A percentile compares a stretch with the other conserved stretches of the same genome.
phyloP scores from a whole-genome alignment of 768 basidiomycete species.

The Auricularia auricula-judae region DNA sequence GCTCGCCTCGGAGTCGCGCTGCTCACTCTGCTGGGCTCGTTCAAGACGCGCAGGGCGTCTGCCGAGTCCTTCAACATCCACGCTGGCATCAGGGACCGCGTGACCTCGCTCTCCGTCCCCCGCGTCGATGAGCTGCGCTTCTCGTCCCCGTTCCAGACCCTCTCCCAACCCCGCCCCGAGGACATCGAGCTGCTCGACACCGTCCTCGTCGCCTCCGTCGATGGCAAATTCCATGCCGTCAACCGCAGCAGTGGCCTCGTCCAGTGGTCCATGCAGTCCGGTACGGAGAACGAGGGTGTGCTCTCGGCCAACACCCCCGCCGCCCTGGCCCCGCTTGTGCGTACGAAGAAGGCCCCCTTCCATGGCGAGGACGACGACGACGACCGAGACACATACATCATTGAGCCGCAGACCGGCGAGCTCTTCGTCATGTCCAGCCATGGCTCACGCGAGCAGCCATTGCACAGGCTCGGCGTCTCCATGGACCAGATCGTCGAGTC shows the following conservation, averaged over 20 bases:
- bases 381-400: conserved; percentile 62
- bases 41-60: too few relatives aligned
- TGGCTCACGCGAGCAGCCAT: conserved; percentile 32
- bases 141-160: neutral
- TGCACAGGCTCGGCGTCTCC: conserved; percentile 83
- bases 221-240: conserved; percentile 90
- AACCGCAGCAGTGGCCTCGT: conserved; percentile 74
- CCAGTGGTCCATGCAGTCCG: conserved; percentile 76
- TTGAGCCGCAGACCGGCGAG: conserved; percentile 90
- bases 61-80: neutral
- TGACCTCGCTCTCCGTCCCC: neutral
- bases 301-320: conserved; percentile 31
- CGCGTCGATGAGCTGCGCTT: neutral
- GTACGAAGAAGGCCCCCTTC: conserved; percentile 43
- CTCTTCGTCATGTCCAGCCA: conserved; percentile 77
- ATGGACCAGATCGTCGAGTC: conserved; percentile 89
- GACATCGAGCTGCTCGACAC: conserved; percentile 59
- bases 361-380: conserved; percentile 32
- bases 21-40: too few relatives aligned
- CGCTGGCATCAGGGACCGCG: neutral
- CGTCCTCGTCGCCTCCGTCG: conserved; percentile 84
- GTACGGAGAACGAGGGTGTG: conserved; percentile 21
- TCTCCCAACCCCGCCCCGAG: neutral
- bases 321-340: conserved; percentile 62
- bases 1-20: too few relatives aligned